Evolutionary conservation across 257 asterid genomes (phyloP), one percentile per base, ranked within the genome.

Genomic region (Solanum gracilifrons): DNA sequence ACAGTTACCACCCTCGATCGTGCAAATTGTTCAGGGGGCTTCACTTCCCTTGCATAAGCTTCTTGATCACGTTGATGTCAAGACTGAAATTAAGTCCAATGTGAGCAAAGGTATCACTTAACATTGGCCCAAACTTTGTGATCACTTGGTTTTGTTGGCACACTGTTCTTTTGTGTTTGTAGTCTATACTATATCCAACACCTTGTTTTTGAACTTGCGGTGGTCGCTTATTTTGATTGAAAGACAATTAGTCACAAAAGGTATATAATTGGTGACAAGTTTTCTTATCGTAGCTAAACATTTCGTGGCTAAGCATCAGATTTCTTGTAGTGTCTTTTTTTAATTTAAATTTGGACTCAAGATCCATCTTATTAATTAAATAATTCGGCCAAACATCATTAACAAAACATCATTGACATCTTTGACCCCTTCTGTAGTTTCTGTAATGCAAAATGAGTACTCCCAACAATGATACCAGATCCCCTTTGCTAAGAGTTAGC

Each of bases 11-110:
- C 51, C 51, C 5, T 43, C 51, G 51, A 97, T 92, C 94, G 95
- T 85, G 88, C 98, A 51, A 94, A 92, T 3, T 89, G 90, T 94
- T 8, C 94, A 91, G 88, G 94, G 92, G 89, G 98, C 95, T 7
- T 91, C 94, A 86, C 94, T 92, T 88, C 98, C 98, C 23, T 91
- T 92, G 89, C 97, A 95, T 55, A 94, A 82, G 93, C 90, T 92
- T 88, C 82, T 93, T 32, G 93, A 92, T 87, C 88, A 58, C 64
- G 86, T 85, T 46, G 94, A 90, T 66, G 91, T 51, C 68, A 89
- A 90, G 91, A 85, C 89, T 83, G 91, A 82, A 88, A 85, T 86
- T 51, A 77, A 85, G 89, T 89, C 92, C 6, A 58, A 79, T 48
- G 2, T 41, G 48, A 41, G 48, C 5, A 41, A 41, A 11, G 48